These are phyloP conservation scores for Lasiosphaeria ovina DNA, from an alignment of 495 filamentous ascomycete species.

Conservation along the genomic window DNA sequence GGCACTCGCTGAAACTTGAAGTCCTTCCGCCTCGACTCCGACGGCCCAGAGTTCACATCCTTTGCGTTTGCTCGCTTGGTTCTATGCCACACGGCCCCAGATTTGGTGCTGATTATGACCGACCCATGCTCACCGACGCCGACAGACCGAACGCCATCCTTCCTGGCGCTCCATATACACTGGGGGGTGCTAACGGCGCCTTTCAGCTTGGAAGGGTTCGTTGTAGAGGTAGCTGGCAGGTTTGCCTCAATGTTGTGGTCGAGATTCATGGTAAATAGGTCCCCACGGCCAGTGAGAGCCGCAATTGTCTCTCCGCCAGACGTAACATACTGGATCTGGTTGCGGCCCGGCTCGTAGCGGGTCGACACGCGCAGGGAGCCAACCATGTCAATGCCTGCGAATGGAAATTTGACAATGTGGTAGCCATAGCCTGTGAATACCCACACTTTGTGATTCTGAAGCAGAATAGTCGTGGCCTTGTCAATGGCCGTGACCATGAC, in stretches of 20 bases:
- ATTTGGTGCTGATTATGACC: conserved; percentile 88
- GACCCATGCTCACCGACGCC: conserved; percentile 90
- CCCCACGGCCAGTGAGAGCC: conserved; percentile 76
- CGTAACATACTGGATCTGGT: conserved; percentile 69
- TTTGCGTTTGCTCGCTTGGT: conserved; percentile 78
- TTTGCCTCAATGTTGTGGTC: conserved; percentile 61
- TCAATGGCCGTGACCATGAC: conserved; percentile 84
- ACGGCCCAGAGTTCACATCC: conserved; percentile 54
- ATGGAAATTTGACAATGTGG: conserved; percentile 75
- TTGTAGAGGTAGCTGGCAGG: conserved; percentile 67
- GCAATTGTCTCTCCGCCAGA: conserved; percentile 88
- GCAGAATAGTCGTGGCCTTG: conserved; percentile 78
- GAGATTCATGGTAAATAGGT: conserved; percentile 78
- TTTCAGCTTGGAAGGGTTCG: conserved; percentile 82
- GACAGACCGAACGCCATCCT: conserved; percentile 80
- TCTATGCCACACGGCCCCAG: conserved; percentile 87
- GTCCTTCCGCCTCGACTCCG: conserved; percentile 65
- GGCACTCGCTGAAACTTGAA: conserved; percentile 92
- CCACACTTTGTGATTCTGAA: conserved; percentile 85
- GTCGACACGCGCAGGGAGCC: conserved; percentile 62
- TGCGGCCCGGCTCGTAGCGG: conserved; percentile 61
- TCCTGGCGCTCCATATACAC: conserved; percentile 83
- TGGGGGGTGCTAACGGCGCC: conserved; percentile 71
- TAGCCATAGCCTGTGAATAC: conserved; percentile 94
- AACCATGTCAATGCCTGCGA: conserved; percentile 65